These are phyloP conservation scores for Pleurotus cornucopiae DNA, from an alignment of 768 basidiomycete genomes.

Conservation along the genomic window DNA sequence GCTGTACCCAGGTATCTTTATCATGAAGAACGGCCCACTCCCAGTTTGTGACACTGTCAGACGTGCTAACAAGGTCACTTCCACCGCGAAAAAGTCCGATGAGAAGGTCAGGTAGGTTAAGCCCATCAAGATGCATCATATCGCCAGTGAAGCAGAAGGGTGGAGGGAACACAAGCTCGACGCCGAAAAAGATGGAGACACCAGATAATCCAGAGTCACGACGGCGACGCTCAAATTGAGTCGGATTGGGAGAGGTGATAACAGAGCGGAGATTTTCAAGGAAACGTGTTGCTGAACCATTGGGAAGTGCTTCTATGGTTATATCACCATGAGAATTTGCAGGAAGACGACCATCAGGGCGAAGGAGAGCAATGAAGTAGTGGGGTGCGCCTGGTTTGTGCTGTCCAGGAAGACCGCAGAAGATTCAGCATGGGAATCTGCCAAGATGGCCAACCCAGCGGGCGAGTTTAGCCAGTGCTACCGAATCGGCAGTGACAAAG, in stretches of 20 bases:
- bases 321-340: too few relatives aligned
- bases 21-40: conserved; percentile 17
- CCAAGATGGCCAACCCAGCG: too few relatives aligned
- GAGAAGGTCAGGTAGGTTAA: conserved; percentile 32
- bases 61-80: not conserved
- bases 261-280: conserved; percentile 9
- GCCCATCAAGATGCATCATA: conserved; percentile 34
- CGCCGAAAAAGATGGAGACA: conserved; percentile 30
- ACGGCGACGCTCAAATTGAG: conserved; percentile 19
- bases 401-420: too few relatives aligned
- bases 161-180: conserved; percentile 15
- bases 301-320: too few relatives aligned
- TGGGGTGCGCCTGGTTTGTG: too few relatives aligned
- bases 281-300: conserved; percentile 13
- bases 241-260: conserved; percentile 12
- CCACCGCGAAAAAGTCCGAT: too few relatives aligned
- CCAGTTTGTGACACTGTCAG: conserved; percentile 14
- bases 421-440: too few relatives aligned
- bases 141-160: conserved; percentile 33
- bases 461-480: too few relatives aligned
- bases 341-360: too few relatives aligned
- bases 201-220: conserved; percentile 30
- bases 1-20: conserved; percentile 17
- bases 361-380: too few relatives aligned
- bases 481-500: too few relatives aligned